A percentile compares a stretch with the other conserved stretches of the same genome.
Evolutionary conservation across 176 grass and related monocot species (phyloP).

Genomic region (Raddia distichophylla): DNA sequence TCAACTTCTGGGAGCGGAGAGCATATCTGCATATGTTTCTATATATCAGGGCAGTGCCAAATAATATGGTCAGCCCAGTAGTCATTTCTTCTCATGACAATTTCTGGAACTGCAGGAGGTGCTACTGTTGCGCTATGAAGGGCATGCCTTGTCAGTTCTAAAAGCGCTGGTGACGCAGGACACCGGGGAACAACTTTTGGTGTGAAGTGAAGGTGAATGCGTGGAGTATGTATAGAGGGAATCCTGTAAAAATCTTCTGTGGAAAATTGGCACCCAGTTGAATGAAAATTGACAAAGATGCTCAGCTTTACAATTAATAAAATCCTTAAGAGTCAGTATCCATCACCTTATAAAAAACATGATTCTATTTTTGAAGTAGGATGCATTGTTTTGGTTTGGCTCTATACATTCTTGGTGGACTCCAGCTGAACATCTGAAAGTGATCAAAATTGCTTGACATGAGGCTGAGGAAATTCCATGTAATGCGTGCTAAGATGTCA

Average conservation of each 20-base stretch:
- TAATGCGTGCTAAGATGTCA: background rate
- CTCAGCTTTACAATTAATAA: background rate
- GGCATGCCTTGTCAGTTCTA: background rate
- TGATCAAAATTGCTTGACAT: background rate
- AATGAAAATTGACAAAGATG: background rate
- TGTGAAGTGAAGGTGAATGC: background rate
- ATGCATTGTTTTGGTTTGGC: background rate
- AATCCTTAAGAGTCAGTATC: background rate
- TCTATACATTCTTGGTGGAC: background rate
- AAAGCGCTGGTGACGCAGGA: background rate
- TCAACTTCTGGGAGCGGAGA: slow-evolving; percentile 6
- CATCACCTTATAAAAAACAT: background rate
- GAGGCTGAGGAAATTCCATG: background rate
- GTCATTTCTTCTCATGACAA: background rate
- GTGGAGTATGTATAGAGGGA: background rate
- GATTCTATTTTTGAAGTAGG: background rate
- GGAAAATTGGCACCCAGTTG: background rate
- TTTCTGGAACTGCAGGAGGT: background rate
- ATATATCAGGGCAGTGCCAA: background rate
- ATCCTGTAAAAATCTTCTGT: slow-evolving; percentile 7
- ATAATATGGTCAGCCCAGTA: slow-evolving; percentile 14
- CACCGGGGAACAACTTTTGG: background rate
- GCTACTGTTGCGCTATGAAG: background rate
- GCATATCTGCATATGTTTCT: background rate
- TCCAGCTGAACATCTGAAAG: background rate